phyloP scores from a whole-genome alignment of 2,329 filamentous ascomycete genomes.

The Alternaria gansuensis region DNA sequence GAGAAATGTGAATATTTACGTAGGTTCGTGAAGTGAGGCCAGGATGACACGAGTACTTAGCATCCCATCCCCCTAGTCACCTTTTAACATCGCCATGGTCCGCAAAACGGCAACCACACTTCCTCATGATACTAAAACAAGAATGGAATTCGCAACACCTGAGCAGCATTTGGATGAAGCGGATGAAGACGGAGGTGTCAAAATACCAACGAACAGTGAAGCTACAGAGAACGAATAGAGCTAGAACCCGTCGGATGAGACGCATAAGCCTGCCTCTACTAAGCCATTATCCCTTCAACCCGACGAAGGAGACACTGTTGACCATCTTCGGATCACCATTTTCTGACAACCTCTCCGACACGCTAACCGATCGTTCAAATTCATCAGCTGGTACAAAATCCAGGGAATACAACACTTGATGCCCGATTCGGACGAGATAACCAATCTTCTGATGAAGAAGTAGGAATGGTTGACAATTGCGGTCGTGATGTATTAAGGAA shows the following conservation, averaged over 20 bases:
- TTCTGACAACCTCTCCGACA: not conserved
- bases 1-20: not conserved
- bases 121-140: too few relatives aligned
- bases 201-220: not conserved
- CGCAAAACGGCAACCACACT: not conserved
- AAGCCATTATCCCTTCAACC: not conserved
- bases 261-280: not conserved
- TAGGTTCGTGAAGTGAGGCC: not conserved
- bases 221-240: not conserved
- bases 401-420: not conserved
- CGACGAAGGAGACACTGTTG: not conserved
- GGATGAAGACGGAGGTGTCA: not conserved
- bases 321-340: not conserved
- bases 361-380: not conserved
- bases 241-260: not conserved
- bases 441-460: not conserved
- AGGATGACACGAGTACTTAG: not conserved
- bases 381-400: slow-evolving; percentile 3
- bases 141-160: not conserved
- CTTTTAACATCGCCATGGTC: not conserved
- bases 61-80: not conserved
- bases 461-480: not conserved
- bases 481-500: not conserved
- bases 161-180: not conserved
- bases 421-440: slow-evolving; percentile 1